Percentiles rank a stretch among this genome's conserved stretches.
Conservation (phyloP, 345 rosid species). For the Eucalyptus tenuipes region DNA sequence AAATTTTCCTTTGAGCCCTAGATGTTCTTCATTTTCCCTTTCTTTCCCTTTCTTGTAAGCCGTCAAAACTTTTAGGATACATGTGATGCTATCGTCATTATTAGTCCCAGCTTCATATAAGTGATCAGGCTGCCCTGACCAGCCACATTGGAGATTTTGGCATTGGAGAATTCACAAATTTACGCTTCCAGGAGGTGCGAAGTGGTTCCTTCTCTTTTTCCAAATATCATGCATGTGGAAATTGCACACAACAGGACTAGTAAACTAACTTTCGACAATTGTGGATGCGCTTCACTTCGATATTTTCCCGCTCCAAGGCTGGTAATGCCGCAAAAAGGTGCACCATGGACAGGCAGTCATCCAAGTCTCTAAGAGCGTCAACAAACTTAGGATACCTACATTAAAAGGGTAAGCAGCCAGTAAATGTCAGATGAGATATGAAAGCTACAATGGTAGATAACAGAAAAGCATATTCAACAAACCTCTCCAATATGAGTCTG, state of each 20-base stretch:
- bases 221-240: not conserved
- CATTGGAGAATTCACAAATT: not conserved
- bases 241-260: not conserved
- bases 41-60: not conserved
- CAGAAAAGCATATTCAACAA: not conserved
- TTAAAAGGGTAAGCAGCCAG: not conserved
- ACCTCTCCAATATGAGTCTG: constrained; percentile 78
- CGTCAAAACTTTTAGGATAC: not conserved
- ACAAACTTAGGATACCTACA: constrained; percentile 78
- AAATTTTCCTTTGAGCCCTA: not conserved
- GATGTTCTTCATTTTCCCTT: not conserved
- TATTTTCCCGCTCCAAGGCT: constrained; percentile 65
- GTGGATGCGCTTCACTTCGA: constrained; percentile 69
- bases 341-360: constrained; percentile 86
- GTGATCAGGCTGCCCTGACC: not conserved
- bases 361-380: constrained; percentile 93
- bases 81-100: not conserved
- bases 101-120: not conserved
- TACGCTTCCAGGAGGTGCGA: not conserved
- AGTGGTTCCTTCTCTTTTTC: not conserved
- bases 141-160: not conserved
- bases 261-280: constrained; percentile 60
- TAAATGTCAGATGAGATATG: not conserved
- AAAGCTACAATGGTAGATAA: not conserved
- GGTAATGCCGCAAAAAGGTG: constrained; percentile 92